Conservation (phyloP, 768 basidiomycete genomes). For the Ramaria sp. region DNA sequence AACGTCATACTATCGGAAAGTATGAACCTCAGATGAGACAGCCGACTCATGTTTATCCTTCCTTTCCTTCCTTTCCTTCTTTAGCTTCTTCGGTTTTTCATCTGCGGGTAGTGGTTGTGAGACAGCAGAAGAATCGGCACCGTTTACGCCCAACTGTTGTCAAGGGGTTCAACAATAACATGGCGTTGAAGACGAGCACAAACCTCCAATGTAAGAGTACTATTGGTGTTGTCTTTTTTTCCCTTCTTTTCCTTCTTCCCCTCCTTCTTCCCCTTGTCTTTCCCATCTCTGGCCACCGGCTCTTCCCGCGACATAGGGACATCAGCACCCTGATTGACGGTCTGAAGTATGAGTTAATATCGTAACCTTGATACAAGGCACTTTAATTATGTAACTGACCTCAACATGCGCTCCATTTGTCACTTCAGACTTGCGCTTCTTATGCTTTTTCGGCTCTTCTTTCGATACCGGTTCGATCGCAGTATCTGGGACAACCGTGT, state of each 20-base stretch:
- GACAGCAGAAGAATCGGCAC: background rate
- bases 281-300: constrained; percentile 9
- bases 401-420: background rate
- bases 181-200: background rate
- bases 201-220: constrained; percentile 9
- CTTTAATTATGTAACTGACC: background rate
- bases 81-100: background rate
- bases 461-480: constrained; percentile 7
- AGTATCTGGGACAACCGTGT: background rate
- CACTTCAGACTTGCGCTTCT: constrained; percentile 13
- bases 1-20: background rate
- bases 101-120: background rate
- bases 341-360: background rate
- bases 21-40: constrained; percentile 7
- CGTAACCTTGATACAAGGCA: background rate
- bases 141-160: background rate
- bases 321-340: background rate
- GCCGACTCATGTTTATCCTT: constrained; percentile 1
- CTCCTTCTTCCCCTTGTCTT: constrained; percentile 14
- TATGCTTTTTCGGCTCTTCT: constrained; percentile 9
- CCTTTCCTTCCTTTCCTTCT: constrained; percentile 12
- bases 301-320: background rate
- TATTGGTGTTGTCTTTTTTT: constrained; percentile 18
- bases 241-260: constrained; percentile 21
- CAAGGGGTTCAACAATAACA: background rate